Evolutionary conservation across 441 rosid species (phyloP).

Genomic region (Brassica balearica): DNA sequence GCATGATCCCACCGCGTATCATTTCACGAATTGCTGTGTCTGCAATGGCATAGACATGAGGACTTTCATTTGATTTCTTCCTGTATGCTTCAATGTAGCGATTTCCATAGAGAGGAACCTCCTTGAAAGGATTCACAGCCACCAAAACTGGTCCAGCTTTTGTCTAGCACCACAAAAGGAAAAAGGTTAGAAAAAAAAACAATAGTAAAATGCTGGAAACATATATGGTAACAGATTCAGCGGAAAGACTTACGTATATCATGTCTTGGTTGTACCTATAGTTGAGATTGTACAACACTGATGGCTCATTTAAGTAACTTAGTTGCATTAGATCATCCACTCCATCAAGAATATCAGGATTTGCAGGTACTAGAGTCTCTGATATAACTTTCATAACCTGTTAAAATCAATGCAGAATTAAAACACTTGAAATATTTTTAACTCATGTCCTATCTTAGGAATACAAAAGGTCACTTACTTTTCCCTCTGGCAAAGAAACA

Average conservation of each 20-base stretch:
- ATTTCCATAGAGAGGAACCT: constrained; percentile 85
- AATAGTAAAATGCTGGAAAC: constrained; percentile 1
- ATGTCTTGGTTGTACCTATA: constrained; percentile 86
- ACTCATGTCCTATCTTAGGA: constrained; percentile 20
- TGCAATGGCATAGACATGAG: constrained; percentile 97
- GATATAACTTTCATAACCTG: constrained; percentile 79
- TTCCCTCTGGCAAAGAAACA: constrained; percentile 75
- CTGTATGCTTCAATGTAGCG: constrained; percentile 83
- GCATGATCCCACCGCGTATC: constrained; percentile 75
- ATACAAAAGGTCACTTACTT: constrained; percentile 57
- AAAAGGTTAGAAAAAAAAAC: constrained; percentile 22
- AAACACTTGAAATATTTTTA: constrained; percentile 23
- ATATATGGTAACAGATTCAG: constrained; percentile 2
- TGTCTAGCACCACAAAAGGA: constrained; percentile 58
- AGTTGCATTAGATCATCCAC: constrained; percentile 99
- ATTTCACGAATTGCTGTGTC: constrained; percentile 97
- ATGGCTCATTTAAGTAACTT: constrained; percentile 96
- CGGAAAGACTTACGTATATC: constrained; percentile 81
- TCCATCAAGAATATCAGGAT: constrained; percentile 99
- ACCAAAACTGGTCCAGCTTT: constrained; percentile 99
- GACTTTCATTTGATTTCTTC: constrained; percentile 76
- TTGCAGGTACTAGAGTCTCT: constrained; percentile 85
- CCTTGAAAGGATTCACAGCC: constrained; percentile 96
- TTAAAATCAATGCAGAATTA: constrained; percentile 29
- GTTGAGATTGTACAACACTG: constrained; percentile 91